These are phyloP conservation scores for Lasiodiplodia citricola DNA, from an alignment of 2,329 filamentous ascomycete genomes.

Conservation along the genomic window DNA sequence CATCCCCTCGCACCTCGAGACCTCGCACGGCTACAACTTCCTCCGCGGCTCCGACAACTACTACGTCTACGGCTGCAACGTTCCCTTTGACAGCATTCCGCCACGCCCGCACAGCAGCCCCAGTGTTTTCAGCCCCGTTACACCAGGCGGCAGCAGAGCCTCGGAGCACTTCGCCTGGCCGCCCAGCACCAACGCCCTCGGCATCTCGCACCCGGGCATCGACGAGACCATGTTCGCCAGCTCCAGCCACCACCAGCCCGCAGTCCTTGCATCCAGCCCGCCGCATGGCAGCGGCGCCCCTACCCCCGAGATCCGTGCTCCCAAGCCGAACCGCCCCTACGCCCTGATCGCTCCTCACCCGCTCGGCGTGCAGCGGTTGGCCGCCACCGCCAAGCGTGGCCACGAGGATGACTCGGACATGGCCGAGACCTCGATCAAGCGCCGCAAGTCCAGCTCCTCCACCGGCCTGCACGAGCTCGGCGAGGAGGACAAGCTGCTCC, in stretches of 20 bases:
- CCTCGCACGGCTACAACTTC: conserved; percentile 33
- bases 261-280: conserved; percentile 29
- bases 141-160: conserved; percentile 31
- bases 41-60: conserved; percentile 17
- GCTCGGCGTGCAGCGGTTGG: conserved; percentile 37
- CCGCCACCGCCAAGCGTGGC: conserved; percentile 42
- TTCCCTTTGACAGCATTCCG: conserved; percentile 32
- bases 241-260: conserved; percentile 6
- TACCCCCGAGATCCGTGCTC: conserved; percentile 37
- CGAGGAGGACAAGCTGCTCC: conserved; percentile 57
- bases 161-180: conserved; percentile 46
- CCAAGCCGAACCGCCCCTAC: conserved; percentile 48
- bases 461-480: conserved; percentile 48
- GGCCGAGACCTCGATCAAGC: conserved; percentile 40
- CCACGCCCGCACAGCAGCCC: conserved; percentile 50
- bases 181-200: conserved; percentile 42
- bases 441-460: conserved; percentile 44
- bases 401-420: conserved; percentile 46
- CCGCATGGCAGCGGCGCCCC: conserved; percentile 33
- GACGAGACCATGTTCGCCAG: conserved; percentile 24
- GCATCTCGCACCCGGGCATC: conserved; percentile 38
- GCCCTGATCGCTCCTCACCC: conserved; percentile 53
- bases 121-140: conserved; percentile 48
- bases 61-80: conserved; percentile 28
- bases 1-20: conserved; percentile 32